Base-by-base conservation (phyloP, 2,329 filamentous ascomycete species). In the Colletotrichum musicola region DNA sequence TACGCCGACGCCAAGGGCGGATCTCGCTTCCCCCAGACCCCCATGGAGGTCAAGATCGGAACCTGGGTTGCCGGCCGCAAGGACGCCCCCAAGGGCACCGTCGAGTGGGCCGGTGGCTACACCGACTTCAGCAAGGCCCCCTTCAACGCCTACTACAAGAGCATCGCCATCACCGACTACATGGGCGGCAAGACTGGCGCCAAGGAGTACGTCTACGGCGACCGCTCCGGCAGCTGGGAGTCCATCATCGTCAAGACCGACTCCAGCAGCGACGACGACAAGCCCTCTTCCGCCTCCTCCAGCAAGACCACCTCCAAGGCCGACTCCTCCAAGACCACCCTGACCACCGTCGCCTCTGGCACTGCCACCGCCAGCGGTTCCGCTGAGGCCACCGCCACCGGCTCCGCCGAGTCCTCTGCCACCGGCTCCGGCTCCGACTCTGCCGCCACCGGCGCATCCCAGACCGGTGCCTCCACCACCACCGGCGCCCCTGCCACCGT, bases 41-140 rank as follows among this genome's bases (percentile, higher is more conserved):
- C 92, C 57, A 90, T 91, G 88, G 88, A 90, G 78, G 77, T 93
- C 75, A 90, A 89, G 79, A 79, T 93, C 53, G 92, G 92, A 71
- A 86, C 88, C 72, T 93, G 91, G 90, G 86, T 89, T 55, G 88
- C 83, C 61, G 88, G 88, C 64, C 81, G 86, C 74, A 79, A 81
- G 68, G 78, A 81, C 71, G 92, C 93, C 73, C 77, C 88, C 42
- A 78, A 86, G 67, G 93, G 93, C 69, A 96, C 93, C 40, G 92
- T 94, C 69, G 72, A 86, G 68, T 92, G 89, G 89, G 88, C 89
- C 64, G 91, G 90, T 71, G 92, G 92, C 69, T 76, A 76, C 73
- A 80, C 83, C 71, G 79, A 88, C 76, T 88, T 87, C 75, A 73
- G 73, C 72, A 72, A 86, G 73, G 85, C 78, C 68, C 87, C 87